Conservation (phyloP, 768 basidiomycete species). For the Megacollybia marginata region DNA sequence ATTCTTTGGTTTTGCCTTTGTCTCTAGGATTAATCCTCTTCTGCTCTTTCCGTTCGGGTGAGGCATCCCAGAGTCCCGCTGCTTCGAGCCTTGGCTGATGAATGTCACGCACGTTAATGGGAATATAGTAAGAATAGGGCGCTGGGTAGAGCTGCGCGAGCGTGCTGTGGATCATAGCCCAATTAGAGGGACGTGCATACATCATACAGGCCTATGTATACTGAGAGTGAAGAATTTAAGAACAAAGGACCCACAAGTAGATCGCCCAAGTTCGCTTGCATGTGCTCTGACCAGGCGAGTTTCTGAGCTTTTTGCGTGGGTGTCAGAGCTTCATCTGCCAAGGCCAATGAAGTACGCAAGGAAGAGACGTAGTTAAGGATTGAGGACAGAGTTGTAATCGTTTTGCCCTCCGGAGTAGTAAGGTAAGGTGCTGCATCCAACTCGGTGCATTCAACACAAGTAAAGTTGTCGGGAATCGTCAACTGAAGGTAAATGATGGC, state of each 20-base stretch:
- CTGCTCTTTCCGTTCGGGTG: conserved; percentile 37
- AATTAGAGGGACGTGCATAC: conserved; percentile 59
- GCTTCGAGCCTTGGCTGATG: conserved; percentile 54
- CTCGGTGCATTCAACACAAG: conserved; percentile 52
- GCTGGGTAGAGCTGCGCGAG: conserved; percentile 52
- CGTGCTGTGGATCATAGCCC: conserved; percentile 46
- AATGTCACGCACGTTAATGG: conserved; percentile 49
- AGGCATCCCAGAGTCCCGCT: conserved; percentile 53
- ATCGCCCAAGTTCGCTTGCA: conserved; percentile 60
- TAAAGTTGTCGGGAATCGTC: conserved; percentile 61
- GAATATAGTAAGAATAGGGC: conserved; percentile 72
- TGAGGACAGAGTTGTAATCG: conserved; percentile 46
- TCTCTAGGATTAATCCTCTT: conserved; percentile 13
- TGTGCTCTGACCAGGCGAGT: conserved; percentile 58
- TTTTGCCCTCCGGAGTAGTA: conserved; percentile 65
- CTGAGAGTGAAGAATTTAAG: conserved; percentile 3
- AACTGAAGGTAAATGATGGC: conserved; percentile 65
- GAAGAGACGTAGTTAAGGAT: conserved; percentile 54
- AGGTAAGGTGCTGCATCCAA: conserved; percentile 65
- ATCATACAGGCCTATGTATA: conserved; percentile 48
- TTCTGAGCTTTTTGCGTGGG: conserved; percentile 42
- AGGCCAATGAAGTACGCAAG: conserved; percentile 30
- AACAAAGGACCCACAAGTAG: conserved; percentile 47
- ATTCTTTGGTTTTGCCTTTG: conserved; percentile 22
- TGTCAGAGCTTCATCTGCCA: conserved; percentile 41